Conservation (phyloP, 768 basidiomycete species). For the Cubamyces sp. region DNA sequence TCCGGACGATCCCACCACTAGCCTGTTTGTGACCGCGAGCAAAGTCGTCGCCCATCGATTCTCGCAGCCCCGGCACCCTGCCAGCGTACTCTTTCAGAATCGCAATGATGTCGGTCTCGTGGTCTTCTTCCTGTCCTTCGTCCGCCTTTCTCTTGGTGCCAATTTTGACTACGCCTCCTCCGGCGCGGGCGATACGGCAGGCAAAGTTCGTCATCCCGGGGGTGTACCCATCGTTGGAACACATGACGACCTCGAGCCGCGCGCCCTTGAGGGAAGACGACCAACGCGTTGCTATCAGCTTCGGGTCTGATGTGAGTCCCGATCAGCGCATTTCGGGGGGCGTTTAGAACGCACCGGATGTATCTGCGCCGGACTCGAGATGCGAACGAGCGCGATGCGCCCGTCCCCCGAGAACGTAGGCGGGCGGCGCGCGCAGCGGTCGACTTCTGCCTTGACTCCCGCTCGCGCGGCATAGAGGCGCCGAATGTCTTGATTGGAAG, state of each 20-base stretch:
- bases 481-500: constrained; percentile 24
- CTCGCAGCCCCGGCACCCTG: constrained; percentile 37
- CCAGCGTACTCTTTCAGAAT: constrained; percentile 44
- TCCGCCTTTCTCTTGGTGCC: constrained; percentile 1
- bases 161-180: neutral
- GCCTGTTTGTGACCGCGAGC: constrained; percentile 52
- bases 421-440: constrained; percentile 37
- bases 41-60: constrained; percentile 48
- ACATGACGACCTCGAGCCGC: constrained; percentile 41
- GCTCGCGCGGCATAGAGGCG: constrained; percentile 40
- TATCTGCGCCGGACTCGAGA: constrained; percentile 49
- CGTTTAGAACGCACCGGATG: constrained; percentile 27
- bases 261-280: constrained; percentile 40
- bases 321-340: neutral
- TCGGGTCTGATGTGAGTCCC: constrained; percentile 17
- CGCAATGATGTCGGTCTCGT: constrained; percentile 41
- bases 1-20: constrained; percentile 49
- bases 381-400: constrained; percentile 44
- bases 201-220: constrained; percentile 46
- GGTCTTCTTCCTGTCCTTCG: neutral
- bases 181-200: constrained; percentile 42
- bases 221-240: constrained; percentile 43
- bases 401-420: constrained; percentile 51
- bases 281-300: constrained; percentile 53
- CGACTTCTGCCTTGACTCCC: constrained; percentile 44